Evolutionary conservation across 371 early-diverging fungal species (phyloP).

Genomic region (Actinomucor elegans): DNA sequence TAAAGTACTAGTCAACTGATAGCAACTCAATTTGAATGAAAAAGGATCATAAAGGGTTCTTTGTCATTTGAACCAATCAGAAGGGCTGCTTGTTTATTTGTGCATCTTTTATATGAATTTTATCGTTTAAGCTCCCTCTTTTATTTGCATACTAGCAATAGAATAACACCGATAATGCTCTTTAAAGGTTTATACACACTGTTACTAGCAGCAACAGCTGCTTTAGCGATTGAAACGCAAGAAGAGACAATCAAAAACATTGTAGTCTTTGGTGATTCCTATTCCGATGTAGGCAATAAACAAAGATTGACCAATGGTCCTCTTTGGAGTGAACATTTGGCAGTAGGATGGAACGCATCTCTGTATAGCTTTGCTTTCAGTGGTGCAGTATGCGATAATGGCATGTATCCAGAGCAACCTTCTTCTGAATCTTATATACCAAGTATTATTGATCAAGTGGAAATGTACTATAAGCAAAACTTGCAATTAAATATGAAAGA

Average conservation of each 20-base stretch:
- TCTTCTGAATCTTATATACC: slow-evolving; percentile 18
- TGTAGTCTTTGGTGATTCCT: slow-evolving; percentile 52
- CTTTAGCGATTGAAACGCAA: no score
- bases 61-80: neutral
- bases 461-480: slow-evolving; percentile 41
- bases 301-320: slow-evolving; percentile 47
- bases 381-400: slow-evolving; percentile 40
- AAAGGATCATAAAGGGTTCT: neutral
- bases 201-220: neutral
- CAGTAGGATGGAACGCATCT: slow-evolving; percentile 44
- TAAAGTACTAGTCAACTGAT: no score
- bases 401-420: slow-evolving; percentile 12
- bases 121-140: neutral
- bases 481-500: slow-evolving; percentile 34
- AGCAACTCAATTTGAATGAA: neutral
- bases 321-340: slow-evolving; percentile 45
- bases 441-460: slow-evolving; percentile 44
- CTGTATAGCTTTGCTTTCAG: slow-evolving; percentile 46
- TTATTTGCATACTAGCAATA: neutral
- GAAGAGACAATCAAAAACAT: slow-evolving; percentile 29
- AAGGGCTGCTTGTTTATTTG: neutral
- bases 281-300: slow-evolving; percentile 44
- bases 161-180: neutral
- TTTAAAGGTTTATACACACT: neutral
- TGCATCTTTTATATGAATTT: neutral